These are phyloP conservation scores for Phanerochaete carnosa DNA, from an alignment of 768 basidiomycete genomes.

Conservation along the genomic window DNA sequence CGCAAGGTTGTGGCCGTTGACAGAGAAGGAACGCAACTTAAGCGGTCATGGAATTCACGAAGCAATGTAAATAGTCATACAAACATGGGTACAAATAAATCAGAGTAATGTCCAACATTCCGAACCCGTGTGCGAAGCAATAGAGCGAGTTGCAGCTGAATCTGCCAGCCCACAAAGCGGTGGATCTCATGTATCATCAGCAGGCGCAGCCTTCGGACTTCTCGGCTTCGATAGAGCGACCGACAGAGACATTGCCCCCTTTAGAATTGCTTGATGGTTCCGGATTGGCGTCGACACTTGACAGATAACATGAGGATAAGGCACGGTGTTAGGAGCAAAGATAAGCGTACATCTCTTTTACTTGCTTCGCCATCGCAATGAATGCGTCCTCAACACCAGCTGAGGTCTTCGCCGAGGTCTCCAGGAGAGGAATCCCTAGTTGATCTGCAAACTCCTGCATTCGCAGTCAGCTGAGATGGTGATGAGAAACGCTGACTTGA, in stretches of 20 bases:
- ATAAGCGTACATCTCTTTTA: constrained; percentile 72
- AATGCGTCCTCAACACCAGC: constrained; percentile 99
- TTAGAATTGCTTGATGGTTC: constrained; percentile 9
- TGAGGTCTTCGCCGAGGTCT: constrained; percentile 97
- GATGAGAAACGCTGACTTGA: neutral
- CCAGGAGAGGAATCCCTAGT: constrained; percentile 88
- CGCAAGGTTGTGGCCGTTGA: neutral
- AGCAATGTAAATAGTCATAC: neutral
- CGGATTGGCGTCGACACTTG: constrained; percentile 13
- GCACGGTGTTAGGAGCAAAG: neutral
- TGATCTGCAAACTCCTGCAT: constrained; percentile 90
- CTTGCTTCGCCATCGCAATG: constrained; percentile 96
- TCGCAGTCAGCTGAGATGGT: neutral
- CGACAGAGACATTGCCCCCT: constrained; percentile 8
- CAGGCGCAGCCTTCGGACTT: constrained; percentile 12
- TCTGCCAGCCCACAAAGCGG: neutral
- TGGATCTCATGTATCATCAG: neutral
- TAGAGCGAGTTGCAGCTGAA: neutral
- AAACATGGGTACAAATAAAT: neutral
- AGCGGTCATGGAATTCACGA: neutral
- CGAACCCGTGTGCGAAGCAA: neutral
- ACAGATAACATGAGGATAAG: neutral
- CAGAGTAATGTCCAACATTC: neutral
- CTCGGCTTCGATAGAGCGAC: constrained; percentile 10
- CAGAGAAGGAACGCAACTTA: neutral